These are phyloP conservation scores for Alternaria triticimaculans DNA, from an alignment of 2,329 filamentous ascomycete species.

Conservation along the genomic window DNA sequence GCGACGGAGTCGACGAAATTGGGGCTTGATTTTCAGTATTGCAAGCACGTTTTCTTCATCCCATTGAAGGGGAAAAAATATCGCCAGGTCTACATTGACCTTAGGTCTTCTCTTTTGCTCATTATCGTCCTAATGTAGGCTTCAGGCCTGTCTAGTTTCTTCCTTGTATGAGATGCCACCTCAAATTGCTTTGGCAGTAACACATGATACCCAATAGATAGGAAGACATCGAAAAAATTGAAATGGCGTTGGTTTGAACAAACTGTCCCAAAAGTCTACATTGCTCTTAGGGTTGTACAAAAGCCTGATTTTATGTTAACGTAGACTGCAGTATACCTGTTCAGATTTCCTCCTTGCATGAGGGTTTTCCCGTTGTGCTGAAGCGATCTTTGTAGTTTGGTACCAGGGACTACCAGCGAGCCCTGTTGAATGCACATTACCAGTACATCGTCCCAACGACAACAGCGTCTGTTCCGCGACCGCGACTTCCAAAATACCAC, in stretches of 20 bases:
- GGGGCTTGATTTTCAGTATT: not conserved
- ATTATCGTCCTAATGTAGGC: not conserved
- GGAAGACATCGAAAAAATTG: conserved; percentile 4
- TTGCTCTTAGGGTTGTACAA: not conserved
- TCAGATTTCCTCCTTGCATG: not conserved
- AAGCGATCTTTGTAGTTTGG: not conserved
- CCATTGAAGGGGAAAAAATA: not conserved
- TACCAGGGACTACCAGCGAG: not conserved
- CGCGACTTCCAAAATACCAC: not conserved
- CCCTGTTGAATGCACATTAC: not conserved
- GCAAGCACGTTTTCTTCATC: not conserved
- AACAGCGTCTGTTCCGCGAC: not conserved
- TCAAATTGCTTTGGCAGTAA: conserved; percentile 2
- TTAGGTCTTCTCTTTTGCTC: not conserved
- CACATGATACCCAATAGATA: conserved; percentile 18
- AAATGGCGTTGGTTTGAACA: not conserved
- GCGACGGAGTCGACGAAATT: not conserved
- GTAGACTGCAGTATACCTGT: not conserved
- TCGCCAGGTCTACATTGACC: not conserved
- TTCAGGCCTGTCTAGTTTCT: not conserved
- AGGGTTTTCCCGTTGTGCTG: not conserved
- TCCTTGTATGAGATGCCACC: not conserved
- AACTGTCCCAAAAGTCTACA: not conserved
- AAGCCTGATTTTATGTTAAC: not conserved
- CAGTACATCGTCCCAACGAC: not conserved